Conservation (phyloP, 495 filamentous ascomycete species). For the Xylaria scruposa region DNA sequence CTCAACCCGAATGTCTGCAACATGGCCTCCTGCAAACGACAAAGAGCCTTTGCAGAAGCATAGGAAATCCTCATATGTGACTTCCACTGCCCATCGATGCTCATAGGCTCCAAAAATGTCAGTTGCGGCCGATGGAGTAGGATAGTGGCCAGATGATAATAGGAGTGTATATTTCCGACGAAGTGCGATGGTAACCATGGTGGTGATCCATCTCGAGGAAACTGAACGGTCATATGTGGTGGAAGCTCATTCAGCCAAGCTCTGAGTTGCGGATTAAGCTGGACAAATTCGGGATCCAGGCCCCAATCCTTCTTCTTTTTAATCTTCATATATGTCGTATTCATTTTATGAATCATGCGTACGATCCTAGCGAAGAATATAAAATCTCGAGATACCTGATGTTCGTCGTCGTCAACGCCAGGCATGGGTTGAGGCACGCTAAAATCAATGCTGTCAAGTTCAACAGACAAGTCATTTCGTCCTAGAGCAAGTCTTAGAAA, state of each 20-base stretch:
- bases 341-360: constrained; percentile 78
- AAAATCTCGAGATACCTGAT: constrained; percentile 80
- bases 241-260: constrained; percentile 82
- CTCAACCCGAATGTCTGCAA: constrained; percentile 76
- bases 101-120: constrained; percentile 73
- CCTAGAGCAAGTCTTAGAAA: constrained; percentile 59
- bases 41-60: constrained; percentile 84
- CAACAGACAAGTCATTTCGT: constrained; percentile 80
- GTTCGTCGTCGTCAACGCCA: constrained; percentile 78
- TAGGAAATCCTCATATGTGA: constrained; percentile 87
- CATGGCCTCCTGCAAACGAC: constrained; percentile 89
- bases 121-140: constrained; percentile 91
- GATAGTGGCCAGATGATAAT: constrained; percentile 87
- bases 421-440: constrained; percentile 65
- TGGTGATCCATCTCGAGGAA: constrained; percentile 77
- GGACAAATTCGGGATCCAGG: constrained; percentile 81
- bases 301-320: constrained; percentile 90
- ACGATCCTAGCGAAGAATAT: constrained; percentile 79
- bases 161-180: constrained; percentile 89
- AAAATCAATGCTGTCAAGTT: constrained; percentile 79
- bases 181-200: constrained; percentile 91
- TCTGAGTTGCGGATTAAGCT: constrained; percentile 74
- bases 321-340: constrained; percentile 74
- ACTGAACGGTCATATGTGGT: constrained; percentile 76
- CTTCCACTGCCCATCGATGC: constrained; percentile 82